Conservation (phyloP, 768 basidiomycete genomes). For the Mycena rosella region DNA sequence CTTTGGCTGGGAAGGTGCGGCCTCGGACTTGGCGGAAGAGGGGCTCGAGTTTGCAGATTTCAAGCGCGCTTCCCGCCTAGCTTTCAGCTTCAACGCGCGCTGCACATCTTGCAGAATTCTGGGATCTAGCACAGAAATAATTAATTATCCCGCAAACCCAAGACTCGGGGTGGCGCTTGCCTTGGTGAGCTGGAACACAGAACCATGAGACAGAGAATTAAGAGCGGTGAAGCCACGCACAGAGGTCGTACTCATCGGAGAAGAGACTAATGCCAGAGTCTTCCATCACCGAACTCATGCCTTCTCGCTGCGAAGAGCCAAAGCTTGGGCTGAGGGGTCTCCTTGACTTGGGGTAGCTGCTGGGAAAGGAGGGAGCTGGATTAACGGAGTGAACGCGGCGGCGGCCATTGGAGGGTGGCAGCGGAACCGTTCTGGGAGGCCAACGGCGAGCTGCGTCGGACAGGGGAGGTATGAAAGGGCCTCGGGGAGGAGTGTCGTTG, state of each 20-base stretch:
- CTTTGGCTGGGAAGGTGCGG: conserved; percentile 39
- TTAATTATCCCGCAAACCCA: conserved; percentile 1
- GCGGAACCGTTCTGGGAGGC: conserved; percentile 47
- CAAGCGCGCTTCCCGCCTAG: conserved; percentile 77
- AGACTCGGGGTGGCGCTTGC: conserved; percentile 52
- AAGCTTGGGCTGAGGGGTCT: conserved; percentile 42
- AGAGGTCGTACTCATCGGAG: conserved; percentile 84
- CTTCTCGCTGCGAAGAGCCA: conserved; percentile 39
- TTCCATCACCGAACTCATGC: conserved; percentile 31
- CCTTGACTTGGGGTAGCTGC: conserved; percentile 45
- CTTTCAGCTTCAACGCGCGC: conserved; percentile 78
- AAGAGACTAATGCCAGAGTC: conserved; percentile 61
- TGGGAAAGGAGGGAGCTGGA: conserved; percentile 33
- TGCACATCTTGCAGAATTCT: conserved; percentile 85
- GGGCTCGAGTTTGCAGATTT: conserved; percentile 43
- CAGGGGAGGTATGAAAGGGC: conserved; percentile 25
- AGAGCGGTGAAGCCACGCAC: conserved; percentile 58
- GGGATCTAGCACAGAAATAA: conserved; percentile 65
- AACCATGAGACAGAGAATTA: conserved; percentile 21
- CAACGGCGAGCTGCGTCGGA: conserved; percentile 50
- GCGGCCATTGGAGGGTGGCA: conserved; percentile 38
- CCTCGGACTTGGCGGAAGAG: conserved; percentile 41
- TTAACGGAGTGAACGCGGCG: conserved; percentile 47
- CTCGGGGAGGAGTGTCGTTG: conserved; percentile 10
- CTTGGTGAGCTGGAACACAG: conserved; percentile 74